These are phyloP conservation scores for Phialophora macrospora DNA, from an alignment of 2,329 filamentous ascomycete species.

Conservation along the genomic window DNA sequence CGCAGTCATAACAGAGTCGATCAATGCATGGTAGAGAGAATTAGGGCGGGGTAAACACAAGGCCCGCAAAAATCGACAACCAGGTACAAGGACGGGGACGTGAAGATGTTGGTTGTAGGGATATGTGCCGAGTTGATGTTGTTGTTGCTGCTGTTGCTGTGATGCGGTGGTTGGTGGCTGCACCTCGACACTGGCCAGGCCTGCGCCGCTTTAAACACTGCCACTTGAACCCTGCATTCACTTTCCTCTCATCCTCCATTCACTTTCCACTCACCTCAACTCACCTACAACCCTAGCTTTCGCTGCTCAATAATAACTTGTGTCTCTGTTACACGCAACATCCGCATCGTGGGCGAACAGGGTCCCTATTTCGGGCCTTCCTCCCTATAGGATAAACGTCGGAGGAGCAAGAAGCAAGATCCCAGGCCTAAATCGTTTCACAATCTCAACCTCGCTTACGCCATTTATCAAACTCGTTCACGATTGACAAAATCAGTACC, in stretches of 20 bases:
- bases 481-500: too few species aligned
- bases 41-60: slow-evolving; percentile 5
- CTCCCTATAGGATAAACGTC: too few species aligned
- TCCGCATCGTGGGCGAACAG: neutral
- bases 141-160: slow-evolving; percentile 22
- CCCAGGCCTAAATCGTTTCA: too few species aligned
- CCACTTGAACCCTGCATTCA: neutral
- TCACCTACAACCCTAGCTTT: neutral
- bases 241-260: neutral
- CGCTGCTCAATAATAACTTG: neutral
- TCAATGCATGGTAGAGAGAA: slow-evolving; percentile 22
- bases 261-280: too few species aligned
- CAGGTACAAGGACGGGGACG: slow-evolving; percentile 2
- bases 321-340: neutral
- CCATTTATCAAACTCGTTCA: too few species aligned
- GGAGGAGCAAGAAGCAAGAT: too few species aligned
- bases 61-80: neutral
- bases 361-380: neutral
- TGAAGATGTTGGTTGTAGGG: slow-evolving; percentile 13
- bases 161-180: slow-evolving; percentile 9
- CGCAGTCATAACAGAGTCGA: slow-evolving; percentile 9
- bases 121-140: slow-evolving; percentile 16
- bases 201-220: neutral
- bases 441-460: too few species aligned
- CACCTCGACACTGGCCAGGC: neutral